A percentile compares a stretch with the other conserved stretches of the same genome.
Evolutionary conservation across 1,284 basidiomycete species (phyloP).

Genomic region (Heliocybe sulcata): DNA sequence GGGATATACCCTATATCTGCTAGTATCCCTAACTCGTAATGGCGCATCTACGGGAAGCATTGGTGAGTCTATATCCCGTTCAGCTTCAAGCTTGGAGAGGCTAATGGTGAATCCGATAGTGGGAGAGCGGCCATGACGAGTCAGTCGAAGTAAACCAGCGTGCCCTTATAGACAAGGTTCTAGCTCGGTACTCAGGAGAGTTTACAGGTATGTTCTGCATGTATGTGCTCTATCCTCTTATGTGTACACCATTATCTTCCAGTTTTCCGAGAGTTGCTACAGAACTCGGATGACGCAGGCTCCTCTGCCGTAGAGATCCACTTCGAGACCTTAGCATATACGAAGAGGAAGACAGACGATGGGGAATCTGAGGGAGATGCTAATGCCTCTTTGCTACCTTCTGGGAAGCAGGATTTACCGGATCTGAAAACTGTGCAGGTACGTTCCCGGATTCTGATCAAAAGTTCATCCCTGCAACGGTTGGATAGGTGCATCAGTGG

Average conservation of each 20-base stretch:
- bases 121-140: constrained; percentile 71
- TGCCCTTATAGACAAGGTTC: constrained; percentile 88
- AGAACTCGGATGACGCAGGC: constrained; percentile 95
- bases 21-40: too few species aligned
- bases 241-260: background rate
- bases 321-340: constrained; percentile 62
- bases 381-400: background rate
- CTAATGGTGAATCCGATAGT: constrained; percentile 30
- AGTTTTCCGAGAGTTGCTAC: constrained; percentile 87
- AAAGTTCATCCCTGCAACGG: background rate
- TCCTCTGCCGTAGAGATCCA: constrained; percentile 77
- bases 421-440: constrained; percentile 55
- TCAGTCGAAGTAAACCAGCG: constrained; percentile 94
- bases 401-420: constrained; percentile 28
- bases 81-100: background rate
- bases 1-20: too few species aligned
- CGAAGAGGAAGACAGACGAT: constrained; percentile 28
- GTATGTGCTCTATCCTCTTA: background rate
- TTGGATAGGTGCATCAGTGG: constrained; percentile 59
- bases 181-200: constrained; percentile 92
- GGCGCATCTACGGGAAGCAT: too few species aligned
- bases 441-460: constrained; percentile 10
- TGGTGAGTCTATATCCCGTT: too few species aligned
- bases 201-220: constrained; percentile 54
- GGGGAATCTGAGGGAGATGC: constrained; percentile 1